A percentile compares a stretch with the other conserved stretches of the same genome.
phyloP scores from a whole-genome alignment of 1,284 basidiomycete genomes.

The Rhodotorula sp. region DNA sequence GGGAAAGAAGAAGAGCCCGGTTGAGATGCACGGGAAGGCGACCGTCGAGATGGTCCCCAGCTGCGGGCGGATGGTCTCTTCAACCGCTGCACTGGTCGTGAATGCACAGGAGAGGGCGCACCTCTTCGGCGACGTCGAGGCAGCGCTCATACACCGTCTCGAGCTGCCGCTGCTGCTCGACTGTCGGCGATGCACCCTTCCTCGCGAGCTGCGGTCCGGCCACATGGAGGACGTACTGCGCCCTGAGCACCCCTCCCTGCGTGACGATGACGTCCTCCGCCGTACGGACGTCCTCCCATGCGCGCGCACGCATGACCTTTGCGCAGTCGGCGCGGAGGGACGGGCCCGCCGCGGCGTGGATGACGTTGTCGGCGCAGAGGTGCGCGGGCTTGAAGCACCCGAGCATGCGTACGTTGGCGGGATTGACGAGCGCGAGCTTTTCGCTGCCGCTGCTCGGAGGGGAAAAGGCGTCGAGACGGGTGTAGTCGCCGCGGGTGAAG shows the following conservation, averaged over 20 bases:
- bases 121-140: slow-evolving; percentile 14
- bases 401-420: slow-evolving; percentile 24
- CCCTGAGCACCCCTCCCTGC: slow-evolving; percentile 2
- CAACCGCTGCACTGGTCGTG: background rate
- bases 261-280: slow-evolving; percentile 19
- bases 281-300: background rate
- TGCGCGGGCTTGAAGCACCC: slow-evolving; percentile 37
- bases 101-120: background rate
- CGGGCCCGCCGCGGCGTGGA: slow-evolving; percentile 28
- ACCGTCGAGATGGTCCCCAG: slow-evolving; percentile 19
- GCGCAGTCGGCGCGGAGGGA: slow-evolving; percentile 17
- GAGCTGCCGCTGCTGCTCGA: background rate
- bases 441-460: background rate
- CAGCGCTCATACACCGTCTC: background rate
- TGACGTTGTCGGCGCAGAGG: slow-evolving; percentile 30
- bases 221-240: slow-evolving; percentile 19
- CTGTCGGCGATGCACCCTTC: slow-evolving; percentile 4
- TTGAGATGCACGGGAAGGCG: slow-evolving; percentile 36
- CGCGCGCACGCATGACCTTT: slow-evolving; percentile 1
- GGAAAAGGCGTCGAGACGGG: background rate
- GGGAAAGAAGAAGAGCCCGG: slow-evolving; percentile 31
- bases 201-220: slow-evolving; percentile 21
- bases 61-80: background rate
- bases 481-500: slow-evolving; percentile 2
- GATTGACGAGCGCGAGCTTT: slow-evolving; percentile 24